Evolutionary conservation across 208 protist genomes (phyloP), one percentile per base, ranked within the genome.

Genomic region (Trypanosoma grayi): DNA sequence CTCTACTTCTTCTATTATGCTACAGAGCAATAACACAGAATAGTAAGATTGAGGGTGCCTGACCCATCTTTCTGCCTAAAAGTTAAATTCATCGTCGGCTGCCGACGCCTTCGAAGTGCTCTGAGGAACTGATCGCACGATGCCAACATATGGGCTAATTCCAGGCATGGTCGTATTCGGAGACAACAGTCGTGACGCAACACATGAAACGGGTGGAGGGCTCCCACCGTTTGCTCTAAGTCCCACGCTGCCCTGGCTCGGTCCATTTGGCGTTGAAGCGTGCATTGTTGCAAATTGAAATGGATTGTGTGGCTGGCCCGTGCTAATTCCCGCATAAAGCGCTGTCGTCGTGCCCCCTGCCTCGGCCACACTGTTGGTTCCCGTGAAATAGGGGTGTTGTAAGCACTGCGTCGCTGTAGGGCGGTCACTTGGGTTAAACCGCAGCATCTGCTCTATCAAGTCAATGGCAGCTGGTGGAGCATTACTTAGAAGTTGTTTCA

Each of bases 371-470:
- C 36, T 63, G 16, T 55, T 75, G 24, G 72, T 53, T 33, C 77
- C 85, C 18, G 87, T 95, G 62, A 99, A 99, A 73, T 94, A 99
- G 4, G 89, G 77, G 71, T 99, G 96, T 74, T 97, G 84, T 11
- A 99, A 70, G 44, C 94, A 92, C 68, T 98, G 85, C 39, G 79
- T 66, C 1, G 91, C 90, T 2, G 95, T 98, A n/a, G 92, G 97
- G 36, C 98, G 84, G 48, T 99, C 97, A 5, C 70, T 71, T 7
- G 97, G 97, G 70, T 99, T 97, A 61, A 92, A 99, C 18, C 81
- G 73, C 24, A 99, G 66, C 80, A 99, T 84, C 52, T 96, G 83
- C 30, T 90, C 85, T 40, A 99, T 98, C 13, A 99, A 68, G 39
- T 98, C 85, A 30, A 99, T 91, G 6, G 96, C 98, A 55, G 95